Base-by-base conservation (phyloP, 176 grass and related monocot species). In the Cymbopogon citratus region DNA sequence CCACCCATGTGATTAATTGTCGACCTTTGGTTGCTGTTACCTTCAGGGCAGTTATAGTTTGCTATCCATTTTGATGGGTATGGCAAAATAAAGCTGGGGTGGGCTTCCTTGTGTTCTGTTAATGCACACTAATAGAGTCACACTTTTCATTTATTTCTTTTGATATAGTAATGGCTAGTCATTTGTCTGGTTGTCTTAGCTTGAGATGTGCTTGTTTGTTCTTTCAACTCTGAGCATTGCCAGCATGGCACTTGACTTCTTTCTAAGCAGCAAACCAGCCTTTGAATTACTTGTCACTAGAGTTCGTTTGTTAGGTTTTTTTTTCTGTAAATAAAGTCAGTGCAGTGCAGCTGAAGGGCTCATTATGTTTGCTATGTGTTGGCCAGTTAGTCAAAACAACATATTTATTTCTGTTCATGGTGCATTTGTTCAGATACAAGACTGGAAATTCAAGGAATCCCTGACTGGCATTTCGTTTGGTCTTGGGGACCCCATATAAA, bases 371-470 rank as follows among this genome's bases (percentile, higher is more conserved):
- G 36, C 23, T 77, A 19, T 61, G 46, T 19, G 76, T 28, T 46
- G 25, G 19, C 39, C 46, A 76, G 13, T 61, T 87, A 27, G 46
- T 61, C 46, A 2, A 73, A 80, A 75, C 46, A 81, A 56, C 2
- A 69, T 81, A 46, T 75, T 36, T 49, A 36, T 27, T 38, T 18
- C 19, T 62, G 83, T 78, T 78, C 74, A 36, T 70, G 74, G 51
- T 85, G 49, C 35, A 23, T 75, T 21, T 75, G 71, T 66, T 83
- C 71, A 75, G 48, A 51, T 77, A 70, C 8, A 13, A 70, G 74
- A 60, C 60, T 62, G 19, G 25, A 34, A 61, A 84, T 69, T 12
- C 52, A 54, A 83, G 60, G 27, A 74, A 74, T 66, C 66, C 66
- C 56, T 56, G 27, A 40, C 28, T 21, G 24, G 70, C 54, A 79